A percentile compares a stretch with the other conserved stretches of the same genome.
Evolutionary conservation across 495 filamentous ascomycete genomes (phyloP).

Genomic region (Aspergillus egyptiacus): DNA sequence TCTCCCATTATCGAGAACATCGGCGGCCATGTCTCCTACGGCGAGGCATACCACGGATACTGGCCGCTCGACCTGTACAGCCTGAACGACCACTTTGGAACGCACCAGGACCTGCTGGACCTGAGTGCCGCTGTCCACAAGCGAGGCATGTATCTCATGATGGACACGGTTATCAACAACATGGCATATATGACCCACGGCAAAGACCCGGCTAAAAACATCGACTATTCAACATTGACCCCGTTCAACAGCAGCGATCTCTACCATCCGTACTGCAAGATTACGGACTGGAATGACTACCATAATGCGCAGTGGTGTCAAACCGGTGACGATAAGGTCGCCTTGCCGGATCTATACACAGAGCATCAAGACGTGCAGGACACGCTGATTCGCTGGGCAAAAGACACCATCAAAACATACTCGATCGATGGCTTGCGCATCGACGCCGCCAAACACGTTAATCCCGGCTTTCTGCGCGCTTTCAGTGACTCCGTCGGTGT

Average conservation of each 20-base stretch:
- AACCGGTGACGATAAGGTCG: slow-evolving; percentile 50
- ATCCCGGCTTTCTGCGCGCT: slow-evolving; percentile 45
- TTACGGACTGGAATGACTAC: slow-evolving; percentile 35
- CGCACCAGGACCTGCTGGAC: slow-evolving; percentile 20
- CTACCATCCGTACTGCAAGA: slow-evolving; percentile 55
- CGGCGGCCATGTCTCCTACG: slow-evolving; percentile 39
- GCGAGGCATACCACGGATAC: slow-evolving; percentile 36
- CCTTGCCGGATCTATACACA: slow-evolving; percentile 59
- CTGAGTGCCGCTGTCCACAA: slow-evolving; percentile 18
- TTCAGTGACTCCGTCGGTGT: slow-evolving; percentile 19
- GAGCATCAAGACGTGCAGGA: slow-evolving; percentile 45
- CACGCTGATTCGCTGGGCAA: slow-evolving; percentile 55
- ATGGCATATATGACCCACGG: slow-evolving; percentile 49
- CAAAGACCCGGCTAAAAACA: slow-evolving; percentile 22
- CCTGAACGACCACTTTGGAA: slow-evolving; percentile 25
- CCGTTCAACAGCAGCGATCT: slow-evolving; percentile 55
- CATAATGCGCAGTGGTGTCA: slow-evolving; percentile 42
- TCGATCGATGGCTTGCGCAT: slow-evolving; percentile 66
- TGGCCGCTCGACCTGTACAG: slow-evolving; percentile 24
- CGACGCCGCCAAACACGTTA: slow-evolving; percentile 59
- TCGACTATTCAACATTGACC: slow-evolving; percentile 50
- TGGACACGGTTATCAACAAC: slow-evolving; percentile 65
- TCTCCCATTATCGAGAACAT: slow-evolving; percentile 60
- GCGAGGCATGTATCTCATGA: slow-evolving; percentile 54
- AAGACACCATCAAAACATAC: slow-evolving; percentile 52